These are phyloP conservation scores for Xerocomus potaroensis DNA, from an alignment of 768 basidiomycete species.

Conservation along the genomic window DNA sequence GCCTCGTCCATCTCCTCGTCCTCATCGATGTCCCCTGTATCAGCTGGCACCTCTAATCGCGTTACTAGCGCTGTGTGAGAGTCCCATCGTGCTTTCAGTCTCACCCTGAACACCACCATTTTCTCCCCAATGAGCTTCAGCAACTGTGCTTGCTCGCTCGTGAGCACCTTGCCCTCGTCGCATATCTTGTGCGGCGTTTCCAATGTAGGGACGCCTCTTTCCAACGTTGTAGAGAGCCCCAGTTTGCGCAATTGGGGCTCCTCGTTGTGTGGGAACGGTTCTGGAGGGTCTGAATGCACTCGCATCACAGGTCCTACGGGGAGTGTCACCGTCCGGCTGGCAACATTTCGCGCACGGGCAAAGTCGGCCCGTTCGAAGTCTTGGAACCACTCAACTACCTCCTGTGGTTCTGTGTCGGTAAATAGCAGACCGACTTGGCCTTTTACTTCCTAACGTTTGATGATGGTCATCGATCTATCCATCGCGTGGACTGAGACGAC, in stretches of 20 bases:
- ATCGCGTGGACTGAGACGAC: slow-evolving; percentile 29
- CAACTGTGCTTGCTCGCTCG: slow-evolving; percentile 85
- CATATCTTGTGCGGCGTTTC: slow-evolving; percentile 80
- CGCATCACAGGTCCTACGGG: slow-evolving; percentile 85
- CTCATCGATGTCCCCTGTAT: slow-evolving; percentile 29
- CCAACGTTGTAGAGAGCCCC: slow-evolving; percentile 80
- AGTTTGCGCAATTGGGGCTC: slow-evolving; percentile 94
- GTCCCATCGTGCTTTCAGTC: slow-evolving; percentile 70
- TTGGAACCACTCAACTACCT: slow-evolving; percentile 92
- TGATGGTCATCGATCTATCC: slow-evolving; percentile 4
- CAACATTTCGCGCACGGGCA: slow-evolving; percentile 82
- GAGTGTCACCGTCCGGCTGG: slow-evolving; percentile 67
- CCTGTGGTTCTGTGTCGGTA: slow-evolving; percentile 84
- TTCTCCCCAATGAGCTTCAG: slow-evolving; percentile 87
- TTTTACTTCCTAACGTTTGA: slow-evolving; percentile 71
- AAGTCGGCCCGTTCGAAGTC: slow-evolving; percentile 89
- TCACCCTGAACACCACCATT: slow-evolving; percentile 81
- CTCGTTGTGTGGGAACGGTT: slow-evolving; percentile 95
- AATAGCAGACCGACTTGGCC: slow-evolving; percentile 94
- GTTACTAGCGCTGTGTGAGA: slow-evolving; percentile 60
- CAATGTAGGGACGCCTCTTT: slow-evolving; percentile 84
- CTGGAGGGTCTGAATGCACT: slow-evolving; percentile 70
- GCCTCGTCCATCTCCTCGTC: slow-evolving; percentile 48
- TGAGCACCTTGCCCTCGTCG: slow-evolving; percentile 72
- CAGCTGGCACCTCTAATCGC: slow-evolving; percentile 44